These are phyloP conservation scores for Fusarium tuaranense DNA, from an alignment of 2,329 filamentous ascomycete species.

Conservation along the genomic window DNA sequence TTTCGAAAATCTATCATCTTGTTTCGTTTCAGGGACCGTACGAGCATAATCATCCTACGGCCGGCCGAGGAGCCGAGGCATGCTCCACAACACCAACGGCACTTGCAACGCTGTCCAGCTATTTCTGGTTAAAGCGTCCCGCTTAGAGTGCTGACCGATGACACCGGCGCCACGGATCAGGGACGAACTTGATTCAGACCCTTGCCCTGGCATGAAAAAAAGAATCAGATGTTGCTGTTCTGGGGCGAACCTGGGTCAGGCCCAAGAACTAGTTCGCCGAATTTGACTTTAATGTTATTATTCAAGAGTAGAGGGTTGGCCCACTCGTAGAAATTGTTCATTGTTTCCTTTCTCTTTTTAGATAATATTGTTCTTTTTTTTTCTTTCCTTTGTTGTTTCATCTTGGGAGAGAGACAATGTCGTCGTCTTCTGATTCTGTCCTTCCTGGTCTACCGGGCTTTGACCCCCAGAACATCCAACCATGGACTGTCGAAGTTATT, in stretches of 20 bases:
- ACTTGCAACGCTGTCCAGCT: conserved; percentile 4
- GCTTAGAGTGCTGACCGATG: conserved; percentile 16
- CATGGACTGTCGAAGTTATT: conserved; percentile 56
- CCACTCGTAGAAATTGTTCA: neutral
- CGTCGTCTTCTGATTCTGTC: conserved; percentile 24
- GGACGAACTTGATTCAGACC: conserved; percentile 1
- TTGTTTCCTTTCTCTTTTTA: conserved; percentile 3
- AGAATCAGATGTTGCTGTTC: neutral
- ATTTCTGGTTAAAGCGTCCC: conserved; percentile 4
- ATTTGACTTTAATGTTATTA: neutral
- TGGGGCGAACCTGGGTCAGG: neutral
- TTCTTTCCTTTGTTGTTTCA: neutral
- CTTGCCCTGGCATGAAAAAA: neutral
- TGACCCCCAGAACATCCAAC: conserved; percentile 51
- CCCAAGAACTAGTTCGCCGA: neutral
- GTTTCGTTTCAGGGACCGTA: neutral
- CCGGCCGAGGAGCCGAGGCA: conserved; percentile 7
- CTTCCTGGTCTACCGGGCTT: conserved; percentile 41
- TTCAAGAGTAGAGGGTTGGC: neutral
- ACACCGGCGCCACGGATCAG: conserved; percentile 7
- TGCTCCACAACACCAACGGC: conserved; percentile 6
- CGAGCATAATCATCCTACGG: neutral
- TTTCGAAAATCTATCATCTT: neutral
- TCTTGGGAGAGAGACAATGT: conserved; percentile 26
- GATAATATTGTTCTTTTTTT: neutral